Conservation (phyloP, 2,329 filamentous ascomycete species). For the Simplicillium sp. region DNA sequence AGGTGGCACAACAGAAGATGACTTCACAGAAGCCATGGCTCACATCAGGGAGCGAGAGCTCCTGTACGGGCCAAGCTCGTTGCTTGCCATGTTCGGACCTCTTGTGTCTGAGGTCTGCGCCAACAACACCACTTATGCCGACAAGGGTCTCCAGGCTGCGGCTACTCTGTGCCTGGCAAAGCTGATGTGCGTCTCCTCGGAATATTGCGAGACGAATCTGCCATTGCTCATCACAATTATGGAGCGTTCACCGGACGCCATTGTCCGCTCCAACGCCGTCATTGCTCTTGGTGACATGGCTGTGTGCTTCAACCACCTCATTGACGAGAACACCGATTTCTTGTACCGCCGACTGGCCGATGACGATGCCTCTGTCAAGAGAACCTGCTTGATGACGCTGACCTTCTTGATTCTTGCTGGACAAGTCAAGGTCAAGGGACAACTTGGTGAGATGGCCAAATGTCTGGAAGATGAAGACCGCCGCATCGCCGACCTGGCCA, state of each 20-base stretch:
- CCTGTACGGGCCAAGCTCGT: slow-evolving; percentile 69
- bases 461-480: slow-evolving; percentile 95
- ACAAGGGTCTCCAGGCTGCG: slow-evolving; percentile 83
- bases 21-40: slow-evolving; percentile 79
- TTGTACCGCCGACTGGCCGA: slow-evolving; percentile 90
- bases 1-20: slow-evolving; percentile 88
- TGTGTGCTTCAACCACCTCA: slow-evolving; percentile 97
- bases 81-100: slow-evolving; percentile 85
- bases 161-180: slow-evolving; percentile 93
- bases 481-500: slow-evolving; percentile 81
- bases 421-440: slow-evolving; percentile 98
- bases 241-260: slow-evolving; percentile 85
- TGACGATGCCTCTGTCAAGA: slow-evolving; percentile 79
- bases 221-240: slow-evolving; percentile 95
- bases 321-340: slow-evolving; percentile 98
- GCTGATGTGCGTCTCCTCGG: slow-evolving; percentile 94
- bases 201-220: slow-evolving; percentile 91
- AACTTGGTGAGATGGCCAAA: slow-evolving; percentile 98
- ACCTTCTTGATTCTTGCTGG: slow-evolving; percentile 95
- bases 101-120: slow-evolving; percentile 89
- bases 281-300: slow-evolving; percentile 98
- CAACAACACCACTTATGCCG: slow-evolving; percentile 86
- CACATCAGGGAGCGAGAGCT: slow-evolving; percentile 79
- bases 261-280: slow-evolving; percentile 89
- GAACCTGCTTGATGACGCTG: slow-evolving; percentile 95